Percentiles rank a stretch among this genome's conserved stretches.
Evolutionary conservation across 495 filamentous ascomycete species (phyloP).

Genomic region (Talaromyces wortmannii): DNA sequence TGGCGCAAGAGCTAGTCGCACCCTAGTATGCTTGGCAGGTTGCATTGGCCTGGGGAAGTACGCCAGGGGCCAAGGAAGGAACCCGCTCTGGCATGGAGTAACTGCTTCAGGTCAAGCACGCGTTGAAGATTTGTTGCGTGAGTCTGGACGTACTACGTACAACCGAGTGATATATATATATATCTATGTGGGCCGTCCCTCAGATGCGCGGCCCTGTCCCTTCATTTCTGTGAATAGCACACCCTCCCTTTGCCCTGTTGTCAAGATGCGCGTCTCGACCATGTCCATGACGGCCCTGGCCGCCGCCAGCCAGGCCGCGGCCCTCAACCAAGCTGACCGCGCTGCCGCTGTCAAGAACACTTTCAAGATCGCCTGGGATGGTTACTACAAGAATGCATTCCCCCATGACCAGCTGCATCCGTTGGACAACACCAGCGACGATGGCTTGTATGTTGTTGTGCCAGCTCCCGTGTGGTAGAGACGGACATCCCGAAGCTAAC

Average conservation of each 20-base stretch:
- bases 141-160: too few species aligned
- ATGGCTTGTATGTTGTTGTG: constrained; percentile 55
- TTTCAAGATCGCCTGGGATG: constrained; percentile 73
- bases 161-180: background rate
- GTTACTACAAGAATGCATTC: constrained; percentile 74
- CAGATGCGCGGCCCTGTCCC: background rate
- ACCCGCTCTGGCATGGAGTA: too few species aligned
- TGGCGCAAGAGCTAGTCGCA: too few species aligned
- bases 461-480: background rate
- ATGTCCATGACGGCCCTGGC: constrained; percentile 18
- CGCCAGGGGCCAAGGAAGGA: too few species aligned
- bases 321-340: constrained; percentile 22
- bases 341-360: constrained; percentile 65
- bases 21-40: too few species aligned
- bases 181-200: constrained; percentile 1
- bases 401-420: constrained; percentile 73
- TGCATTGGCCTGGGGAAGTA: too few species aligned
- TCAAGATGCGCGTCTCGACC: constrained; percentile 23
- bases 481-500: constrained; percentile 7
- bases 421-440: constrained; percentile 52
- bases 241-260: constrained; percentile 2
- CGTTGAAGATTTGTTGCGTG: too few species aligned
- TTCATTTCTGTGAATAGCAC: background rate
- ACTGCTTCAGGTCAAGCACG: too few species aligned
- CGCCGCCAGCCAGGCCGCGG: constrained; percentile 18